Conservation (phyloP, 352 stramenopile species). For the Phytophthora pinifolia region DNA sequence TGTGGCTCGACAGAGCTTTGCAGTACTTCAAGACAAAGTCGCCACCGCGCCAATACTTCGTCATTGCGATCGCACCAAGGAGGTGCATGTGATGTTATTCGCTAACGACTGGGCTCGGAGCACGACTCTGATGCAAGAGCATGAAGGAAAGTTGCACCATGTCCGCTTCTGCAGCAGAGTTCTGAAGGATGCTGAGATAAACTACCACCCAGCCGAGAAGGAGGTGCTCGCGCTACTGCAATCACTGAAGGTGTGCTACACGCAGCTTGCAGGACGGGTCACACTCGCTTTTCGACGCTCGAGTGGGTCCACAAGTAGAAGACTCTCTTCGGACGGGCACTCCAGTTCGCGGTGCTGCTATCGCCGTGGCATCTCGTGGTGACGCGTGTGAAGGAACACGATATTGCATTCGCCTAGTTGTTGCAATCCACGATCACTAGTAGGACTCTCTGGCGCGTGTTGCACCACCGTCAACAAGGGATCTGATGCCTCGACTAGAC, state of each 20-base stretch:
- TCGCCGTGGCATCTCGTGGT: slow-evolving; percentile 16
- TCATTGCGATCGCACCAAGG: not conserved
- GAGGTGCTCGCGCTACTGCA: slow-evolving; percentile 14
- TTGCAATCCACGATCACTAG: slow-evolving; percentile 1
- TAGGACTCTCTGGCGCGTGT: slow-evolving; percentile 1
- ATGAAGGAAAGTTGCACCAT: slow-evolving; percentile 8
- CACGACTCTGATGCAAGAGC: slow-evolving; percentile 3
- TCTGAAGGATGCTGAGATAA: slow-evolving; percentile 5
- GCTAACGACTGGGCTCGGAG: slow-evolving; percentile 19
- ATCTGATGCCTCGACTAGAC: not conserved
- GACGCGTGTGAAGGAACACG: not conserved
- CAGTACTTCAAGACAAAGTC: slow-evolving; percentile 11
- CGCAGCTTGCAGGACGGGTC: not conserved
- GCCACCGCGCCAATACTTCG: not conserved
- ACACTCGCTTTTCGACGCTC: slow-evolving; percentile 15
- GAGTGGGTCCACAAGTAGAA: slow-evolving; percentile 18
- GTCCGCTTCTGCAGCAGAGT: slow-evolving; percentile 5
- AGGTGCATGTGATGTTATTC: slow-evolving; percentile 8
- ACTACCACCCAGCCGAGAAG: slow-evolving; percentile 7
- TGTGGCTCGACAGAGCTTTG: not conserved
- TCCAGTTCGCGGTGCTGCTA: slow-evolving; percentile 11
- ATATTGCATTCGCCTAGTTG: slow-evolving; percentile 5
- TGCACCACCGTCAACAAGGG: not conserved
- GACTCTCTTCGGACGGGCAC: slow-evolving; percentile 1
- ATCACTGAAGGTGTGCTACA: slow-evolving; percentile 11